Percentiles rank a stretch among this genome's conserved stretches.
Evolutionary conservation across 2,329 filamentous ascomycete genomes (phyloP).

Genomic region (Microdochium paspali): DNA sequence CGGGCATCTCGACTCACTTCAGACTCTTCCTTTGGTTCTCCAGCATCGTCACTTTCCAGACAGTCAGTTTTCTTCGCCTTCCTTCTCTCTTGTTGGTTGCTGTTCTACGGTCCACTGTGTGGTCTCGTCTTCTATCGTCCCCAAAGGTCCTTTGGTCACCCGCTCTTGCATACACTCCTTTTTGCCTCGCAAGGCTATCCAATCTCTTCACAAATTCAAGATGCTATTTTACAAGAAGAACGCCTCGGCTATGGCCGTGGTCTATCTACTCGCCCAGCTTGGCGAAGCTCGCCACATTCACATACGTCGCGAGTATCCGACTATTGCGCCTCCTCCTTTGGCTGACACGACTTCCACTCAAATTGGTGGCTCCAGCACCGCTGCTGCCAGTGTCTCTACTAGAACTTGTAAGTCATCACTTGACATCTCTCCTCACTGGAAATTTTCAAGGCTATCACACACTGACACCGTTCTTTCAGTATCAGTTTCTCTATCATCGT

Average conservation of each 20-base stretch:
- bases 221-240: conserved; percentile 12
- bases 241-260: conserved; percentile 6
- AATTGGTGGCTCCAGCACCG: neutral
- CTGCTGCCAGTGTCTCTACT: neutral
- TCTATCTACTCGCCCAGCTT: conserved; percentile 6
- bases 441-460: neutral
- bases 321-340: neutral
- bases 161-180: neutral
- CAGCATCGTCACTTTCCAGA: conserved; percentile 3
- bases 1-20: neutral
- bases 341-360: neutral
- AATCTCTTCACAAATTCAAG: neutral
- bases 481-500: neutral
- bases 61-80: conserved; percentile 6
- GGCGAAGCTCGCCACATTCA: conserved; percentile 5
- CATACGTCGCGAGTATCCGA: conserved; percentile 1
- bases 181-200: neutral
- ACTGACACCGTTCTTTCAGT: neutral
- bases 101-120: conserved; percentile 4
- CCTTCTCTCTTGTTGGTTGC: conserved; percentile 2
- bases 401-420: neutral
- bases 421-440: neutral
- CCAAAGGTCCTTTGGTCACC: neutral
- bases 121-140: conserved; percentile 3
- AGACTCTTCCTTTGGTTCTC: neutral